Evolutionary conservation across 805 yeast genomes (phyloP), one percentile per base, ranked within the genome.

Genomic region (Hermanozyma aechmeae): DNA sequence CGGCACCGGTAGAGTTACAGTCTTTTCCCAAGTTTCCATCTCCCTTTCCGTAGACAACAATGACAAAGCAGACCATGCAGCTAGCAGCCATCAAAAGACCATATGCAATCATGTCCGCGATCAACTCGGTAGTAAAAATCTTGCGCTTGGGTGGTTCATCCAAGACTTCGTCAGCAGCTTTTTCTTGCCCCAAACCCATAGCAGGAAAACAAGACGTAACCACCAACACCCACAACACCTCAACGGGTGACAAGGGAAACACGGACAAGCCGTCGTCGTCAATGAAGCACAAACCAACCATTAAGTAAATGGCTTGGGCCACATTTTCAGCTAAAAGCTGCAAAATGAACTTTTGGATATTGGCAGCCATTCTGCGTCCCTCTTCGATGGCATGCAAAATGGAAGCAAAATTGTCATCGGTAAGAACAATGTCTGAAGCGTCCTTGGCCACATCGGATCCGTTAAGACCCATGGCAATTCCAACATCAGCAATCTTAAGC

Each of bases 361-460:
- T 43, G 13, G 42, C 28, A 11, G 47, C 38, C 47, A 43, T 43
- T 15, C 47, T 30, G 19, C 47, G 39, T 13, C 47, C 3, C 56
- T 80, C 89, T 50, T 79, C 85, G 33, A 80, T 71, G 10, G 85
- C 89, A 50, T 76, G 75, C 31, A 79, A 64, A 47, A 80, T 80
- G 12, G 87, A 78, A 4, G 87, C 82, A 54, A 80, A 80, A 51
- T 80, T 80, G 50, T 80, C 89, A 33, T 58, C 64, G 14, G 79
- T 68, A 28, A 80, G 63, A 12, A 80, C 82, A 51, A 80, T 78
- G 51, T 80, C 89, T 25, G 81, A 67, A 5, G 86, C 85, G 50
- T 79, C 84, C 50, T 80, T 80, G n/a, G 89, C 89, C 23, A 80
- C 89, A 58, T 80, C 89, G 9, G 83, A 75, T 4, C 89, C 89